Percentiles rank a stretch among this genome's conserved stretches.
Evolutionary conservation across 768 basidiomycete genomes (phyloP).

Genomic region (Amanita polypyramis): DNA sequence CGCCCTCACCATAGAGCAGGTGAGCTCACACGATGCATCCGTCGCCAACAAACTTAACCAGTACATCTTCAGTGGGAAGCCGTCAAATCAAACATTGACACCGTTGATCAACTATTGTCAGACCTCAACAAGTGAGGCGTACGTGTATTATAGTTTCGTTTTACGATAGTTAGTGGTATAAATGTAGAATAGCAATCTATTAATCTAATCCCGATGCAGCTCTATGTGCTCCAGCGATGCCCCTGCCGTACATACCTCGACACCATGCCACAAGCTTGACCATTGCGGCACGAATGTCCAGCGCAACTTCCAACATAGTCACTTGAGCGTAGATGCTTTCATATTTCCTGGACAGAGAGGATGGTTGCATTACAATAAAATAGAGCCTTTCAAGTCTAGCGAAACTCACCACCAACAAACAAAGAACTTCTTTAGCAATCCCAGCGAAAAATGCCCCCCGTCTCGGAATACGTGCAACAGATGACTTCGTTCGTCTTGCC

Average conservation of each 20-base stretch:
- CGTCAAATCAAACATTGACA: conserved; percentile 31
- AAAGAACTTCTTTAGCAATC: conserved; percentile 39
- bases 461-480: conserved; percentile 35
- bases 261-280: conserved; percentile 54
- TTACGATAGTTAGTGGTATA: neutral
- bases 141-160: neutral
- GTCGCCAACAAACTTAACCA: neutral
- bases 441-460: conserved; percentile 39
- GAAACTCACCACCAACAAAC: conserved; percentile 58
- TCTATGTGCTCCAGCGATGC: conserved; percentile 54
- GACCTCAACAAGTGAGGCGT: conserved; percentile 22
- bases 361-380: conserved; percentile 4
- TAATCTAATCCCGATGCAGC: conserved; percentile 61
- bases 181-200: neutral
- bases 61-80: conserved; percentile 38
- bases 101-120: conserved; percentile 45
- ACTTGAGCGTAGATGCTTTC: conserved; percentile 40
- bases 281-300: conserved; percentile 53
- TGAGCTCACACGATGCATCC: conserved; percentile 15
- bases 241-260: conserved; percentile 46
- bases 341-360: conserved; percentile 41
- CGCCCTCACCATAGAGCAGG: conserved; percentile 55
- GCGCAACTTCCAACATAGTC: conserved; percentile 42
- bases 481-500: conserved; percentile 54
- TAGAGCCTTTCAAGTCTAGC: neutral